Percentiles rank a stretch among this genome's conserved stretches.
phyloP scores from a whole-genome alignment of 1,284 basidiomycete species.

The Ustilago bromivora region DNA sequence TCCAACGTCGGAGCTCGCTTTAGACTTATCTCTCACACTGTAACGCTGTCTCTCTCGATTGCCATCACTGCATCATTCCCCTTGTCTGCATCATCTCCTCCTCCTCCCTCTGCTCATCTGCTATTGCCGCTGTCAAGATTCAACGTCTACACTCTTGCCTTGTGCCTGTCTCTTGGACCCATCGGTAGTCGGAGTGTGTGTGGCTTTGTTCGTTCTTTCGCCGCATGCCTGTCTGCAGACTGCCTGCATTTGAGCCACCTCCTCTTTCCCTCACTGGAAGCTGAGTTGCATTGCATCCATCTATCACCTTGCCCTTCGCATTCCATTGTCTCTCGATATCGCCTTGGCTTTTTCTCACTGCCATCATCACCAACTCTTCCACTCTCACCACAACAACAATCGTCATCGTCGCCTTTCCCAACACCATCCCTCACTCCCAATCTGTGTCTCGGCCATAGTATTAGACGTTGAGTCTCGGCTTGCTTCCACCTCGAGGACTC shows the following conservation, averaged over 20 bases:
- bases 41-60: neutral
- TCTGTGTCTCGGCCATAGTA: neutral
- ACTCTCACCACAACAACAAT: conserved; percentile 5
- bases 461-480: neutral
- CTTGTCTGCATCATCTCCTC: neutral
- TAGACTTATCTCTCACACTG: neutral
- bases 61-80: neutral
- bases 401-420: conserved; percentile 5
- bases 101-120: neutral
- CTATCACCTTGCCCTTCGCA: neutral
- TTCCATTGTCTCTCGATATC: conserved; percentile 8
- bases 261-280: conserved; percentile 10
- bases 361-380: neutral
- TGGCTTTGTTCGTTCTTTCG: neutral
- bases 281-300: conserved; percentile 1
- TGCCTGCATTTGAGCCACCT: conserved; percentile 10
- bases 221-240: conserved; percentile 8
- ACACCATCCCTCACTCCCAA: neutral
- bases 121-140: neutral
- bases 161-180: neutral
- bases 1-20: conserved; percentile 2
- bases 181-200: neutral
- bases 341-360: conserved; percentile 8
- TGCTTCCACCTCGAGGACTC: neutral
- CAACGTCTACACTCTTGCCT: conserved; percentile 8